Evolutionary conservation across 2,329 filamentous ascomycete genomes (phyloP), one percentile per base, ranked within the genome.

Genomic region (Fusarium bactridioides): DNA sequence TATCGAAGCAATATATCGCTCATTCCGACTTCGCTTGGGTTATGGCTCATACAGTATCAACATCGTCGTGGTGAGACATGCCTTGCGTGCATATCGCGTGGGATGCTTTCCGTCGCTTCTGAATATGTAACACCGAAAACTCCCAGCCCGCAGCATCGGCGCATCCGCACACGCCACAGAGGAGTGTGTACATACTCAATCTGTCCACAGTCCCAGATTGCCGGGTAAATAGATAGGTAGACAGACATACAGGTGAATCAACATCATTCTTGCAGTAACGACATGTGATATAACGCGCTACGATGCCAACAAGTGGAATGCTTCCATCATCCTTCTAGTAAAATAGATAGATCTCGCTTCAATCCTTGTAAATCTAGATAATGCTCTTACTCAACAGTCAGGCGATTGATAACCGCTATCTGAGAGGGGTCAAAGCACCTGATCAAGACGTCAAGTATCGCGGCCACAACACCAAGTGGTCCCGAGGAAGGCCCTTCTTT

Each of bases 401-500:
- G 40, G 45, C 51, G 45, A 64, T 64, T 48, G 54, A 47, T 50
- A 48, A 25, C 29, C 29, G 25, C n/a, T 37, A 61, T 67, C 37
- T 47, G 19, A 33, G 47, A 29, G 19, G 23, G 21, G 61, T 18
- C 51, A 66, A 57, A 73, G 58, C 70, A 72, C 65, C 66, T 59
- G 56, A 73, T 64, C 41, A 53, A 41, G 35, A 67, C 47, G 54
- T 48, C 44, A 58, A 35, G 23, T 57, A 41, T 61, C 35, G 61
- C 57, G 43, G 43, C 25, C 29, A 31, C 29, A 33, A 10, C 35
- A 35, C 27, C 31, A 43, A 55, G 43, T 50, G 50, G 31, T 38
- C 19, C 69, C 69, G 51, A 70, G 31, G 45, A 70, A 40, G 47
- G 69, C 45, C 66, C 69, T 66, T 72, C 43, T 62, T 55, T 41